Evolutionary conservation across 495 filamentous ascomycete species (phyloP).

Genomic region (Hypoxylon fuscum): DNA sequence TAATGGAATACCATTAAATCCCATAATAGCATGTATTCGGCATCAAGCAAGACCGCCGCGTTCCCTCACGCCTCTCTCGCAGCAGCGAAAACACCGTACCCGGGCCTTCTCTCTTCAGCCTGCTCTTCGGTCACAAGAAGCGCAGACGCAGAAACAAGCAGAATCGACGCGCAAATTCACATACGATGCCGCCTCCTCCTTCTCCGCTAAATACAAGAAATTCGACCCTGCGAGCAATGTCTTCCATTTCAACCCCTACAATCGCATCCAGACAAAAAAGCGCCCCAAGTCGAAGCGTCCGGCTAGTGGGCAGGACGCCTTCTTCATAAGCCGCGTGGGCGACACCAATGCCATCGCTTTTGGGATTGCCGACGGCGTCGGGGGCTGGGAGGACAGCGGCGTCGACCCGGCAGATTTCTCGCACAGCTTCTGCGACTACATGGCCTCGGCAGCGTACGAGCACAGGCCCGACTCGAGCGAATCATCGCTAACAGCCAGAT

Average conservation of each 20-base stretch:
- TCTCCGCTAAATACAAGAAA: constrained; percentile 77
- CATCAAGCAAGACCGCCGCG: constrained; percentile 12
- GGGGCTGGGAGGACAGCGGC: constrained; percentile 89
- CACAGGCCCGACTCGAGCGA: constrained; percentile 45
- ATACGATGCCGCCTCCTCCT: constrained; percentile 74
- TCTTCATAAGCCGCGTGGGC: constrained; percentile 82
- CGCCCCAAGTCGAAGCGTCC: constrained; percentile 66
- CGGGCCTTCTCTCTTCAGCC: constrained; percentile 35
- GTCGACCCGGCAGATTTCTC: constrained; percentile 96
- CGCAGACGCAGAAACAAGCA: constrained; percentile 11
- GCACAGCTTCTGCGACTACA: constrained; percentile 91
- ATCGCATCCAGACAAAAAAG: constrained; percentile 61
- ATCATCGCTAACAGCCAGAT: constrained; percentile 65
- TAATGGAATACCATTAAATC: constrained; percentile 32
- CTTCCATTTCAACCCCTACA: constrained; percentile 78
- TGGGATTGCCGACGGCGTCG: constrained; percentile 93
- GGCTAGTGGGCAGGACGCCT: constrained; percentile 92
- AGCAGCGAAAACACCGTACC: constrained; percentile 4
- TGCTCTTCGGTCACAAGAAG: constrained; percentile 23
- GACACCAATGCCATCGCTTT: constrained; percentile 73
- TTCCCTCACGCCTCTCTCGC: constrained; percentile 4
- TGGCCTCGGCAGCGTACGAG: constrained; percentile 75
- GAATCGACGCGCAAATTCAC: constrained; percentile 54
- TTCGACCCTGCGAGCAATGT: constrained; percentile 76
- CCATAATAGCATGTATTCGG: constrained; percentile 17